These are phyloP conservation scores for Verbena officinalis DNA, from an alignment of 257 asterid genomes.

Conservation along the genomic window DNA sequence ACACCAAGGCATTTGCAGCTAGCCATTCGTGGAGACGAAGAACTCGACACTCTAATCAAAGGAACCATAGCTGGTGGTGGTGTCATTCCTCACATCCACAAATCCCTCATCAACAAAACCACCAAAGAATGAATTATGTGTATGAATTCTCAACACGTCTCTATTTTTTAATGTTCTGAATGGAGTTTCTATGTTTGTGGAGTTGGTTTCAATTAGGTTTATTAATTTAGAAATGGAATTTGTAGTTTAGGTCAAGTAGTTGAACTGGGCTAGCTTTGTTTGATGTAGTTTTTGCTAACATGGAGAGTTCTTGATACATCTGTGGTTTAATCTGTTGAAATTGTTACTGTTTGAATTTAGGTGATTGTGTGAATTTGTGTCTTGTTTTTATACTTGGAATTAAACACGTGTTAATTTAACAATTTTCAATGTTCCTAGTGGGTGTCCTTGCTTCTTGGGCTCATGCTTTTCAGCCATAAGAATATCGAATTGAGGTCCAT, in stretches of 20 bases:
- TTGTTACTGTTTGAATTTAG: background rate
- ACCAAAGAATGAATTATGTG: slow-evolving; percentile 56
- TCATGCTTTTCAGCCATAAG: no score
- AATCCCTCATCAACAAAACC: slow-evolving; percentile 87
- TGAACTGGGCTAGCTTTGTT: slow-evolving; percentile 12
- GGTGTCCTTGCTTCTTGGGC: no score
- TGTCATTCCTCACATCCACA: slow-evolving; percentile 86
- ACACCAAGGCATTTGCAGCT: slow-evolving; percentile 82
- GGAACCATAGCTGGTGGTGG: slow-evolving; percentile 91
- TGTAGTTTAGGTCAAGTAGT: slow-evolving; percentile 10
- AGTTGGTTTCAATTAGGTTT: background rate
- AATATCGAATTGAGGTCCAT: no score
- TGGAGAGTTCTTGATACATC: slow-evolving; percentile 8
- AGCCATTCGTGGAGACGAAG: slow-evolving; percentile 83
- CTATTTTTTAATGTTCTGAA: background rate
- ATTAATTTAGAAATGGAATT: background rate
- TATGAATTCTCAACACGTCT: background rate
- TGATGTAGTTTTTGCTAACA: background rate
- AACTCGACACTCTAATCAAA: slow-evolving; percentile 80
- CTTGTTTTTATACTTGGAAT: background rate
- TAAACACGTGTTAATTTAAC: no score
- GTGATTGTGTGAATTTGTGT: background rate
- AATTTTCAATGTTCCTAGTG: no score
- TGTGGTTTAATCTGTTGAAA: slow-evolving; percentile 25
- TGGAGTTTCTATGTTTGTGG: background rate